Conservation (phyloP, 108 stramenopile species). For the Nannochloropsis gaditana region DNA sequence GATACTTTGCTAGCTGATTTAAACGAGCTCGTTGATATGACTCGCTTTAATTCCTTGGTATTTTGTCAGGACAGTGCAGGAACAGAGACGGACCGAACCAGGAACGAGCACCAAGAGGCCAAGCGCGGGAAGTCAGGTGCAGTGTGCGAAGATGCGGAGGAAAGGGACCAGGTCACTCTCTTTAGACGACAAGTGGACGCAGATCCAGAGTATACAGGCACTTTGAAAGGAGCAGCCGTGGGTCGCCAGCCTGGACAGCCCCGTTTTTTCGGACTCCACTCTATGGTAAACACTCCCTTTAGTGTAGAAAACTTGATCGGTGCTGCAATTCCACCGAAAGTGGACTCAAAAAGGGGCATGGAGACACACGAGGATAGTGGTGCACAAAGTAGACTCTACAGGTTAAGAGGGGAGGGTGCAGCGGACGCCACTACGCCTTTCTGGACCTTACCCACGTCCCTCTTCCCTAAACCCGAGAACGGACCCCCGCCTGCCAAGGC, state of each 20-base stretch:
- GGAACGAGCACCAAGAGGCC: no score
- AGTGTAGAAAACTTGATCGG: not conserved
- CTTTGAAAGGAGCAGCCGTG: not conserved
- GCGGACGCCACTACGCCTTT: not conserved
- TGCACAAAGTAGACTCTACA: not conserved
- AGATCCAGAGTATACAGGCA: not conserved
- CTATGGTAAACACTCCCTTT: not conserved
- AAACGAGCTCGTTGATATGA: no score
- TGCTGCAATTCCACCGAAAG: not conserved
- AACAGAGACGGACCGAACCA: no score
- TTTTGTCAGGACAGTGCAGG: no score
- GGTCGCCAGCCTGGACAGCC: not conserved
- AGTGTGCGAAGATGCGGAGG: not conserved
- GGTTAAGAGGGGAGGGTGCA: not conserved
- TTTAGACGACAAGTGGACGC: not conserved
- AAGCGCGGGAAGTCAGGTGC: no score
- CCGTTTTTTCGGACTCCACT: not conserved
- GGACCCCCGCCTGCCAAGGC: not conserved
- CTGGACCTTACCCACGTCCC: not conserved
- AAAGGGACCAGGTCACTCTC: not conserved
- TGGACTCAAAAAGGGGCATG: not conserved
- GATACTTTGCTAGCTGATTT: no score
- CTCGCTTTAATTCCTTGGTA: no score
- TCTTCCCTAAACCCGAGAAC: not conserved
- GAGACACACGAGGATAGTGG: not conserved